Evolutionary conservation across 805 yeast species (phyloP).

Genomic region (Trichomonascus vanleenenianus): DNA sequence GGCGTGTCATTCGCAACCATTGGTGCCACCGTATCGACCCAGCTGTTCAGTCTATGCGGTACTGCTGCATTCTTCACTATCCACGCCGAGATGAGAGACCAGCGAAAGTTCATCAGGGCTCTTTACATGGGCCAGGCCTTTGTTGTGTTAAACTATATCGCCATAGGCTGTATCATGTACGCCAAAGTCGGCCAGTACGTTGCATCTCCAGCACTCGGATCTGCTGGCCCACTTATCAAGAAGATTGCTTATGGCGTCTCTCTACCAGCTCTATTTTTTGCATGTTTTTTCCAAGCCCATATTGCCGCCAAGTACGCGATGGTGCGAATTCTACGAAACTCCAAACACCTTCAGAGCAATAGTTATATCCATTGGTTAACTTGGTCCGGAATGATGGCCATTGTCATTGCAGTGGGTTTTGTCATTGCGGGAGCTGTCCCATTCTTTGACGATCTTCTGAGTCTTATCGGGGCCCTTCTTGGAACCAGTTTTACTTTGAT

Average conservation of each 20-base stretch:
- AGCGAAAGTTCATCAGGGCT: background rate
- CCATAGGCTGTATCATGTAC: conserved; percentile 1
- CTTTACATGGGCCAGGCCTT: conserved; percentile 3
- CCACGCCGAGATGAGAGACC: conserved; percentile 5
- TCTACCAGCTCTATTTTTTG: conserved; percentile 3
- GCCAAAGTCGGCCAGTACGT: conserved; percentile 4
- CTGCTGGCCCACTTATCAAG: conserved; percentile 6
- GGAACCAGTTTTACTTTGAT: conserved; percentile 6
- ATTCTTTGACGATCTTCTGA: conserved; percentile 5
- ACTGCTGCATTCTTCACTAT: conserved; percentile 7
- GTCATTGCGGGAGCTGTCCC: conserved; percentile 5
- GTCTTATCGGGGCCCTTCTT: conserved; percentile 3
- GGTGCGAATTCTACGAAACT: conserved; percentile 4
- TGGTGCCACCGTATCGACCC: conserved; percentile 3
- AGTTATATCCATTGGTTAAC: conserved; percentile 2
- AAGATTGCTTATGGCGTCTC: conserved; percentile 6
- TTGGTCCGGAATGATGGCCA: conserved; percentile 1
- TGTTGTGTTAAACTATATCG: conserved; percentile 4
- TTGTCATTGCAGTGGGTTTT: conserved; percentile 2
- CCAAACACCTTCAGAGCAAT: conserved; percentile 3
- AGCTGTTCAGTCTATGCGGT: conserved; percentile 2
- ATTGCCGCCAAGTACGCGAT: conserved; percentile 4
- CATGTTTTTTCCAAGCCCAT: conserved; percentile 6
- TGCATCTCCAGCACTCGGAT: conserved; percentile 6
- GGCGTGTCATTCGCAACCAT: background rate